These are phyloP conservation scores for Curvularia verruculosa DNA, from an alignment of 2,329 filamentous ascomycete species.

Conservation along the genomic window DNA sequence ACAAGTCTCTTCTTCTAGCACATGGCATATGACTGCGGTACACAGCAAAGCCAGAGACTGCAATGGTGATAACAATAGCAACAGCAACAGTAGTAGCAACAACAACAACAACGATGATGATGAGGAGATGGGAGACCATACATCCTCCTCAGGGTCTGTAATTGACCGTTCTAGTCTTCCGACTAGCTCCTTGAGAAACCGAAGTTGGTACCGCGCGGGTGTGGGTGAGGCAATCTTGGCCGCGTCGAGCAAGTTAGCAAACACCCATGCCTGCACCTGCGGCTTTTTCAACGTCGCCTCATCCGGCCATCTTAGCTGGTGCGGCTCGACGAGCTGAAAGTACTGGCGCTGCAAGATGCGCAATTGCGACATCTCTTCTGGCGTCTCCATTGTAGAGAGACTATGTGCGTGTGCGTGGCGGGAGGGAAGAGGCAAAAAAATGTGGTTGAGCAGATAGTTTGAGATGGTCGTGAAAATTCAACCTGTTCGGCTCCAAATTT, in stretches of 20 bases:
- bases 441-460: background rate
- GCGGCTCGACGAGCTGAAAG: constrained; percentile 72
- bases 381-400: constrained; percentile 22
- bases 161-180: constrained; percentile 74
- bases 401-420: too few species aligned
- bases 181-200: constrained; percentile 75
- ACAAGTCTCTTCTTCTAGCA: constrained; percentile 1
- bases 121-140: constrained; percentile 60
- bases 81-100: background rate
- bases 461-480: background rate
- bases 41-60: too few species aligned
- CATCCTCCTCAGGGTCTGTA: constrained; percentile 83
- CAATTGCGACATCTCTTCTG: constrained; percentile 19
- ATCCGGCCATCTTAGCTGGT: constrained; percentile 68
- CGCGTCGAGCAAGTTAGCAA: constrained; percentile 68
- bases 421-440: too few species aligned
- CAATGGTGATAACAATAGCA: background rate
- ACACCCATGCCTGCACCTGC: constrained; percentile 70
- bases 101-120: constrained; percentile 18
- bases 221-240: constrained; percentile 63
- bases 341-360: constrained; percentile 72
- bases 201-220: constrained; percentile 71
- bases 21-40: constrained; percentile 2
- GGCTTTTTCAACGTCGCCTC: constrained; percentile 63
- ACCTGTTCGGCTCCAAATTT: background rate